phyloP scores from a whole-genome alignment of 148 eudicot genomes.

The Silene conica region DNA sequence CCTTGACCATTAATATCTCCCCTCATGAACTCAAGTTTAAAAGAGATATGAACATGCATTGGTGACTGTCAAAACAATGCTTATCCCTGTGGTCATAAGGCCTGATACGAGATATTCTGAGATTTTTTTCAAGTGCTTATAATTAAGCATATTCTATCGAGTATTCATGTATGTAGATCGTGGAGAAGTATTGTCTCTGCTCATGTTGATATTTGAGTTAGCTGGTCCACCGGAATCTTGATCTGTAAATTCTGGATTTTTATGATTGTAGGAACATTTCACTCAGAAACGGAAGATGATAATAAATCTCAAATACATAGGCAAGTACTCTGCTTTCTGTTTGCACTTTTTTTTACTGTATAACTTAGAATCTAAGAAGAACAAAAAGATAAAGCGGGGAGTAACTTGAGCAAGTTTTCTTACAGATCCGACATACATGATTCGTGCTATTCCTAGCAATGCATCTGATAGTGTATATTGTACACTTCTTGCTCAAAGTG shows the following conservation, averaged over 20 bases:
- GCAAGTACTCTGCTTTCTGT: slow-evolving; percentile 33
- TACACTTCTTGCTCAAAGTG: slow-evolving; percentile 98
- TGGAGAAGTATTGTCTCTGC: slow-evolving; percentile 2
- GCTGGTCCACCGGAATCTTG: background rate
- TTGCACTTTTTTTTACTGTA: background rate
- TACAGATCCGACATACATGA: slow-evolving; percentile 98
- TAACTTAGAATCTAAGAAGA: slow-evolving; percentile 3
- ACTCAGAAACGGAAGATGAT: slow-evolving; percentile 35
- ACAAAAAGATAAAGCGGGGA: background rate
- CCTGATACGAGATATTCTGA: background rate
- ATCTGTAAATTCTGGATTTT: background rate
- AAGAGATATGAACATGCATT: too few relatives aligned
- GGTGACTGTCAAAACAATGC: too few relatives aligned
- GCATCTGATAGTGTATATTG: slow-evolving; percentile 93
- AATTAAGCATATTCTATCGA: background rate
- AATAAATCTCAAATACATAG: slow-evolving; percentile 84
- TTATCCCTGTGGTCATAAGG: background rate
- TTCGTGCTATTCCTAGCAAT: slow-evolving; percentile 97
- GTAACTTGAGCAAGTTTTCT: slow-evolving; percentile 24
- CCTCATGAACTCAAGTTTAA: too few relatives aligned
- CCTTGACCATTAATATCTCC: too few relatives aligned
- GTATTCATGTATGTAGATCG: background rate
- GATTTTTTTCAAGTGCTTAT: background rate
- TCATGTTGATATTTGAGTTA: background rate
- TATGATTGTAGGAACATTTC: slow-evolving; percentile 67